phyloP scores from a whole-genome alignment of 768 basidiomycete genomes.

The Suillus subalutaceus region DNA sequence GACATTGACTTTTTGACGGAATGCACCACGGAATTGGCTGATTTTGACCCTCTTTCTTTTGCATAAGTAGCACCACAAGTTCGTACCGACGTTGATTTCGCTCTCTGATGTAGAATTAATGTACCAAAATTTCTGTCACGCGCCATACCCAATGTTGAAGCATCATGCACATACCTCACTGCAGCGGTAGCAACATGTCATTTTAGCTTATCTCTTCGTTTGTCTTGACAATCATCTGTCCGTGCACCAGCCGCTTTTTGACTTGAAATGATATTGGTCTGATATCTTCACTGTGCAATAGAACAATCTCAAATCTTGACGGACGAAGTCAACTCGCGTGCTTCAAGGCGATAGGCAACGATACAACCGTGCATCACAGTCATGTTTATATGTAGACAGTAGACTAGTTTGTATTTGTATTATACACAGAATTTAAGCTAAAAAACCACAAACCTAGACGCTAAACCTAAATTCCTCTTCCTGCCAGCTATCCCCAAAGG shows the following conservation, averaged over 20 bases:
- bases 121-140: not conserved
- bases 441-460: constrained; percentile 18
- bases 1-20: constrained; percentile 24
- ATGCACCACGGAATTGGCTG: not conserved
- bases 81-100: not conserved
- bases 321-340: not conserved
- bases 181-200: not conserved
- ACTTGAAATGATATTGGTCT: not conserved
- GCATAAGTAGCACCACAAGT: not conserved
- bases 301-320: not conserved
- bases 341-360: not conserved
- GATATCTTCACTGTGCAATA: not conserved
- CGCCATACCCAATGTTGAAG: not conserved
- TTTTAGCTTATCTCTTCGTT: not conserved
- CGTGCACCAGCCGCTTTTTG: not conserved
- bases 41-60: constrained; percentile 1
- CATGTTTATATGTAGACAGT: not conserved
- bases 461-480: constrained; percentile 34
- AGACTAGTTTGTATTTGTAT: not conserved
- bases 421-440: constrained; percentile 1
- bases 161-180: not conserved
- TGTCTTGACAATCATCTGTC: not conserved
- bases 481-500: constrained; percentile 30
- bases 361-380: not conserved
- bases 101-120: not conserved